Base-by-base conservation (phyloP, 2,329 filamentous ascomycete genomes). In the Septoria petroselini region DNA sequence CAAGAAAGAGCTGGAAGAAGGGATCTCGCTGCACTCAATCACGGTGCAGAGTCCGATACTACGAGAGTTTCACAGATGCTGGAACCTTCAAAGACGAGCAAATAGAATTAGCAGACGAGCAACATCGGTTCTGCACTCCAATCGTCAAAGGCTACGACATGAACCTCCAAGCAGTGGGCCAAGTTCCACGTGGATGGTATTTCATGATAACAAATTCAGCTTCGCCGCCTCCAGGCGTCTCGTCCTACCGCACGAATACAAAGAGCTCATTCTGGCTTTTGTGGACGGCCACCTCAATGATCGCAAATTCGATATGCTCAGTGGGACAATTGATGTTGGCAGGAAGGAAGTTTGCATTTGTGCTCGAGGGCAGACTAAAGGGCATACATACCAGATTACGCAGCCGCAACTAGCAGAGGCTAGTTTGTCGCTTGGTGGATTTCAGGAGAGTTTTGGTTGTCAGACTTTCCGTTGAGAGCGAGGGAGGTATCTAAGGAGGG, bases 11-110 rank as follows among this genome's bases (percentile, higher is more conserved):
- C 52, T 50, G 14, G 54, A 52, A 25, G 54, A 58, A 25, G 53
- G 59, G 38, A 75, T 84, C 25, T 33, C 46, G 4, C 70, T 84
- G 18, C 74, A 85, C 59, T 82, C 79, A 39, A 77, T 87, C 50
- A 73, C 84, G 37, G 69, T 86, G 4, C 83, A 87, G 65, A 83
- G 78, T 15, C 79, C 81, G 1, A 71, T 76, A 46, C 68, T 87
- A 35, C 83, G 82, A 66, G 70, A n/a, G n/a, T n/a, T n/a, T n/a
- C n/a, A n/a, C 33, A n/a, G 25, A 21, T 3, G 34, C 19, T 40
- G 25, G 30, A 12, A 44, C 15, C 21, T n/a, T 15, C 5, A 7
- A 38, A 17, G 14, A 37, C 7, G 21, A 29, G 29, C 33, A 11
- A 8, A n/a, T 19, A 9, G 15, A 33, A 19, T 53, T 68, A 7